Conservation (phyloP, 75 land plant genomes). For the Gnetum montanum region DNA sequence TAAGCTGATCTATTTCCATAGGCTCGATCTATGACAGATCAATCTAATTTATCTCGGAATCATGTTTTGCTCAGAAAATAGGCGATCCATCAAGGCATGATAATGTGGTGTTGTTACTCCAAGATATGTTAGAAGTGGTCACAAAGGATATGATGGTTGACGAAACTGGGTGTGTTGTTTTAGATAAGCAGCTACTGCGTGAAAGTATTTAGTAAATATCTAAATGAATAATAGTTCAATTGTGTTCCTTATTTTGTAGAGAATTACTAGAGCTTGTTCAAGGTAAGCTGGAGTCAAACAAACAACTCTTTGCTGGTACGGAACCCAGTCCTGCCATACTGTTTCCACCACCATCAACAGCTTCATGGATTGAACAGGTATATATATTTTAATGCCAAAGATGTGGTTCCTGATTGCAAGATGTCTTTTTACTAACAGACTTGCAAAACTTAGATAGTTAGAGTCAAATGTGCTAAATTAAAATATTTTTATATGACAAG, state of each 20-base stretch:
- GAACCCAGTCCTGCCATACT: slow-evolving; percentile 53
- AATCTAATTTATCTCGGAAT: no score
- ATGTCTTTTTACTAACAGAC: no score
- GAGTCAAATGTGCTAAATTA: slow-evolving; percentile 1
- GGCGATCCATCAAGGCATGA: slow-evolving; percentile 52
- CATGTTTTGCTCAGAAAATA: slow-evolving; percentile 75
- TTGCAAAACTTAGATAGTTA: no score
- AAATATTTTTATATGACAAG: slow-evolving; percentile 7
- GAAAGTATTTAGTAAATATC: no score
- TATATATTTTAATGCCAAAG: background rate
- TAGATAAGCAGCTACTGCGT: no score
- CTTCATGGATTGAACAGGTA: slow-evolving; percentile 94
- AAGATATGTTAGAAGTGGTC: slow-evolving; percentile 96
- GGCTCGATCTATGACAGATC: no score
- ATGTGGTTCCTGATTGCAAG: no score
- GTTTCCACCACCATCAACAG: slow-evolving; percentile 66
- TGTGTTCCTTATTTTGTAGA: no score
- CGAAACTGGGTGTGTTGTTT: slow-evolving; percentile 42
- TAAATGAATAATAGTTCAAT: no score
- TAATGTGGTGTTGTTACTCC: slow-evolving; percentile 71
- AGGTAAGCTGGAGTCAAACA: slow-evolving; percentile 42
- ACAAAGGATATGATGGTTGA: slow-evolving; percentile 95
- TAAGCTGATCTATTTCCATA: background rate
- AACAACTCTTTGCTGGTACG: slow-evolving; percentile 70
- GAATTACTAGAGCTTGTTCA: slow-evolving; percentile 68